These are phyloP conservation scores for Aspergillus thermomutatus DNA, from an alignment of 2,329 filamentous ascomycete species.

Conservation along the genomic window DNA sequence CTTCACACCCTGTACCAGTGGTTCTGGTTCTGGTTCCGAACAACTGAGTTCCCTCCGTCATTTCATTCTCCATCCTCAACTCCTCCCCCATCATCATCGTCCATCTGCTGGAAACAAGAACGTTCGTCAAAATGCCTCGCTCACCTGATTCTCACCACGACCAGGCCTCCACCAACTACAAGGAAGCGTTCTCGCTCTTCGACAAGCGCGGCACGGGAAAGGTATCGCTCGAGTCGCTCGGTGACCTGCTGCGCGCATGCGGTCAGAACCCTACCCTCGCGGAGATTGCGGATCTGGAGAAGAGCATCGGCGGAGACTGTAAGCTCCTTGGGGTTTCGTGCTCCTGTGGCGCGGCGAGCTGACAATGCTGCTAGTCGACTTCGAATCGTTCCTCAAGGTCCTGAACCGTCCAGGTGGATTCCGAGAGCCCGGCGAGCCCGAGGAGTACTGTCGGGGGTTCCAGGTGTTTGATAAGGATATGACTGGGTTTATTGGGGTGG, in stretches of 20 bases:
- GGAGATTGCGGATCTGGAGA: constrained; percentile 90
- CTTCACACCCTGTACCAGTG: not conserved
- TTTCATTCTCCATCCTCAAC: not conserved
- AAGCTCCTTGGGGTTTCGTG: constrained; percentile 45
- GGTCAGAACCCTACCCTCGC: constrained; percentile 95
- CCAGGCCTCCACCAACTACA: constrained; percentile 92
- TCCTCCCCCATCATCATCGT: constrained; percentile 1
- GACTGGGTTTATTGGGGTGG: constrained; percentile 96
- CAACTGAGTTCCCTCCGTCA: not conserved
- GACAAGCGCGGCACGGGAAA: constrained; percentile 98
- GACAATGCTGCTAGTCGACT: constrained; percentile 67
- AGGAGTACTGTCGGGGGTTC: constrained; percentile 98
- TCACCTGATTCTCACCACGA: constrained; percentile 23
- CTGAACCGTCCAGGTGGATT: constrained; percentile 97
- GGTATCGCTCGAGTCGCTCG: constrained; percentile 79
- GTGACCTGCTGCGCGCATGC: constrained; percentile 91
- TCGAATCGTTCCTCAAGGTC: constrained; percentile 93
- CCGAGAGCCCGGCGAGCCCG: constrained; percentile 94
- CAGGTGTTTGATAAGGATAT: constrained; percentile 99
- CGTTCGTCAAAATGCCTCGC: constrained; percentile 20
- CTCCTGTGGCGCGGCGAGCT: constrained; percentile 7
- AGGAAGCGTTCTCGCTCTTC: constrained; percentile 99
- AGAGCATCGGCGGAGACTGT: constrained; percentile 88
- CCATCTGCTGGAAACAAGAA: constrained; percentile 14
- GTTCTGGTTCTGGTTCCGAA: not conserved